A percentile compares a stretch with the other conserved stretches of the same genome.
These are phyloP conservation scores for Xylaria sp. DNA, from an alignment of 2,329 filamentous ascomycete genomes.

Conservation along the genomic window DNA sequence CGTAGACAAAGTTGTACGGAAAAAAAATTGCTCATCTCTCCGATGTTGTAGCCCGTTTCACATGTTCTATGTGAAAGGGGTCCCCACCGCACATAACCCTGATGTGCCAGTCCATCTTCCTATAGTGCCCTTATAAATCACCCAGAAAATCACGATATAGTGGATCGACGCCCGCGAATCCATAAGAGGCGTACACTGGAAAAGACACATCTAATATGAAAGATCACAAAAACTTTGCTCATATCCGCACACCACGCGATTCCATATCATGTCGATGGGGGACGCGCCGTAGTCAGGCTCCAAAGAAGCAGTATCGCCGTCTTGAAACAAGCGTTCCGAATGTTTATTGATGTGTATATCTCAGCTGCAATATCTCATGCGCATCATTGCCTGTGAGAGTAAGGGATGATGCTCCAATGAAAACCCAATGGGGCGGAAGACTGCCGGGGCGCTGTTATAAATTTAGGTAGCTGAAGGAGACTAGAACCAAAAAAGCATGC, in stretches of 20 bases:
- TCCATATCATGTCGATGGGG: background rate
- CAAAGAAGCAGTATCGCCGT: background rate
- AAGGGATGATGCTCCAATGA: background rate
- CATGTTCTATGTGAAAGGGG: slow-evolving; percentile 13
- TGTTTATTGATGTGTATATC: slow-evolving; percentile 12
- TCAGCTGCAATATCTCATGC: slow-evolving; percentile 14
- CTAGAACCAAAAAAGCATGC: slow-evolving; percentile 8
- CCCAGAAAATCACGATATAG: background rate
- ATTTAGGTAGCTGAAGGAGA: slow-evolving; percentile 11
- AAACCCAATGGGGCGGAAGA: background rate
- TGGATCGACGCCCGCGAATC: background rate
- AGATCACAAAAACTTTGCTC: slow-evolving; percentile 5
- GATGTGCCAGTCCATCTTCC: background rate
- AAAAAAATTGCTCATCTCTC: slow-evolving; percentile 18
- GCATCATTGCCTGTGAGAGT: background rate
- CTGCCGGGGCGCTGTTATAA: slow-evolving; percentile 3
- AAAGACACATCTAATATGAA: background rate
- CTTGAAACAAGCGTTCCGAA: slow-evolving; percentile 1
- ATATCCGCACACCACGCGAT: background rate
- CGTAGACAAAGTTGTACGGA: slow-evolving; percentile 6
- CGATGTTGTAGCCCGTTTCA: slow-evolving; percentile 21
- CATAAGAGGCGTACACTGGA: background rate
- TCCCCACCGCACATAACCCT: slow-evolving; percentile 3
- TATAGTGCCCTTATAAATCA: slow-evolving; percentile 2
- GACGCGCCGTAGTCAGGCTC: background rate